A percentile compares a stretch with the other conserved stretches of the same genome.
These are phyloP conservation scores for Patellifolia procumbens DNA, from an alignment of 179 eudicot genomes.

Conservation along the genomic window DNA sequence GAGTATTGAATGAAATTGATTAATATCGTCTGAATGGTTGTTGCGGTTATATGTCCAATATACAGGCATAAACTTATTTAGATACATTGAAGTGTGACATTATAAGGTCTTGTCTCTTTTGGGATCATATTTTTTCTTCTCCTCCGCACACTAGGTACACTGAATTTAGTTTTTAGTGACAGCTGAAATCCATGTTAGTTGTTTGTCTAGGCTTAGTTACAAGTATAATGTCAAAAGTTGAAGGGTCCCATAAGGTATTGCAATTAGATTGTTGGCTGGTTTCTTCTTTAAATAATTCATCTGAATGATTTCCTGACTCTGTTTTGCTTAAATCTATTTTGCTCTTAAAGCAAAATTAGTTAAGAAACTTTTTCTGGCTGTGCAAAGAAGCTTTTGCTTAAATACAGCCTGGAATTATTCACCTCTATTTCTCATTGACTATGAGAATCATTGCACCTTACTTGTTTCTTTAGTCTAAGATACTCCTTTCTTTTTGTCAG, in stretches of 20 bases:
- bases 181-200: background rate
- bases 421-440: background rate
- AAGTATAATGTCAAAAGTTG: background rate
- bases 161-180: background rate
- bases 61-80: background rate
- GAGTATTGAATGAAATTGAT: conserved; percentile 17
- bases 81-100: background rate
- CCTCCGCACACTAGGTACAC: background rate
- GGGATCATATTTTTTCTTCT: background rate
- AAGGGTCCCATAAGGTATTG: background rate
- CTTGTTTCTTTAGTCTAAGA: background rate
- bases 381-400: background rate
- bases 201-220: background rate
- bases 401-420: too few relatives aligned
- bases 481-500: background rate
- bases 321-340: background rate
- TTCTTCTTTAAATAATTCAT: background rate
- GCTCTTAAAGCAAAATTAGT: background rate
- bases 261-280: background rate
- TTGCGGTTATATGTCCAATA: background rate
- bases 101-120: background rate
- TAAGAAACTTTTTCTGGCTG: background rate
- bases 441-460: background rate
- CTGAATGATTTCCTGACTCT: too few relatives aligned
- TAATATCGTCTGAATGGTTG: background rate